phyloP scores from a whole-genome alignment of 2,329 filamentous ascomycete genomes.

The Cadophora malorum region DNA sequence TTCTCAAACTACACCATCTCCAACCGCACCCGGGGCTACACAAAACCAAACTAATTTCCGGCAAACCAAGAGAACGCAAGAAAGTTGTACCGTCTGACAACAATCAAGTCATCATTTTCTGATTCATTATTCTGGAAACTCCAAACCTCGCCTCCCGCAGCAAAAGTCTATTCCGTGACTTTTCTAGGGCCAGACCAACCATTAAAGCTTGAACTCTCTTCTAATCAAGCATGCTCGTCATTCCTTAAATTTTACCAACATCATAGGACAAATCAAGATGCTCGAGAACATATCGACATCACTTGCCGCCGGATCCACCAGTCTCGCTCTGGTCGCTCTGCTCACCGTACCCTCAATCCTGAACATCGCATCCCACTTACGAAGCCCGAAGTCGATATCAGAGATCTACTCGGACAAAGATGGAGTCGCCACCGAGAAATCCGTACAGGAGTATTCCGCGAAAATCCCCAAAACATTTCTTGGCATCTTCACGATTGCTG shows the following conservation, averaged over 20 bases:
- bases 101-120: neutral
- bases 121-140: neutral
- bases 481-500: slow-evolving; percentile 58
- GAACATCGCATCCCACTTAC: slow-evolving; percentile 47
- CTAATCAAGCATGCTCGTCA: slow-evolving; percentile 12
- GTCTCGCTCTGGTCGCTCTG: slow-evolving; percentile 47
- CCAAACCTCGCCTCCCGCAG: neutral
- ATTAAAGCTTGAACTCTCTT: slow-evolving; percentile 5
- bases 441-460: slow-evolving; percentile 66
- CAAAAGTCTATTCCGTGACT: neutral
- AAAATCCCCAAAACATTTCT: slow-evolving; percentile 62
- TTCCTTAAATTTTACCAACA: neutral
- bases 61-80: neutral
- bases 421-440: slow-evolving; percentile 70
- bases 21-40: neutral
- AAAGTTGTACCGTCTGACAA: slow-evolving; percentile 5
- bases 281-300: slow-evolving; percentile 58
- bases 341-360: slow-evolving; percentile 49
- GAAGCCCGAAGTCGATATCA: slow-evolving; percentile 41
- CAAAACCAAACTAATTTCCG: neutral
- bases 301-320: slow-evolving; percentile 37
- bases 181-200: neutral
- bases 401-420: slow-evolving; percentile 72
- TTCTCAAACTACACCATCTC: slow-evolving; percentile 4
- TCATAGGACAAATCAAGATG: slow-evolving; percentile 54